Conservation (phyloP, 345 rosid species). For the Gossypioides kirkii region DNA sequence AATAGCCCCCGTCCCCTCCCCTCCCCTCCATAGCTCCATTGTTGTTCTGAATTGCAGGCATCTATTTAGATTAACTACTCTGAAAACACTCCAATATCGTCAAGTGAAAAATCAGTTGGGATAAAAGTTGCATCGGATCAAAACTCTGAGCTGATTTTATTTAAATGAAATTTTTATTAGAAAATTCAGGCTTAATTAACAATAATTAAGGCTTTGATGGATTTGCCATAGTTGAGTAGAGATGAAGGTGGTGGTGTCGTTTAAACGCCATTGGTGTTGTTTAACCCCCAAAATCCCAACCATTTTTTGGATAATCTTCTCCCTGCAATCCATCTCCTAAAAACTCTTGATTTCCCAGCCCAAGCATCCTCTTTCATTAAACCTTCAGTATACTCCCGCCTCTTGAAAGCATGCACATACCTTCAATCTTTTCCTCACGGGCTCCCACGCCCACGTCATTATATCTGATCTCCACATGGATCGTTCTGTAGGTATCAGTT, state of each 20-base stretch:
- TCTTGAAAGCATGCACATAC: conserved; percentile 63
- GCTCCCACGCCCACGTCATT: conserved; percentile 55
- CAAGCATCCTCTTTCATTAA: conserved; percentile 27
- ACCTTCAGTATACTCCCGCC: conserved; percentile 55
- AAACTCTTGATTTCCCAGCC: conserved; percentile 26
- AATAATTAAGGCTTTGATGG: too few relatives aligned
- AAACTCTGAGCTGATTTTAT: too few relatives aligned
- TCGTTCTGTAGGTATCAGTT: conserved; percentile 70
- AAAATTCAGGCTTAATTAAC: too few relatives aligned
- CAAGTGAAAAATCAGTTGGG: too few relatives aligned
- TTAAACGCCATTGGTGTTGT: conserved; percentile 29
- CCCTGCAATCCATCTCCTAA: conserved; percentile 53
- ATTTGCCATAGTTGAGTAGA: too few relatives aligned
- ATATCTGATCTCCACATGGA: conserved; percentile 75
- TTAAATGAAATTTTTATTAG: too few relatives aligned
- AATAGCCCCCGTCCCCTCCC: too few relatives aligned
- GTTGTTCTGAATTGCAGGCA: too few relatives aligned
- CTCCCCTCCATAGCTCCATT: background rate
- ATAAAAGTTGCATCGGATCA: too few relatives aligned
- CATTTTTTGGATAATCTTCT: conserved; percentile 35
- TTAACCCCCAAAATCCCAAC: conserved; percentile 5
- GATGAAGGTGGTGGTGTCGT: too few relatives aligned
- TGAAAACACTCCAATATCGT: too few relatives aligned
- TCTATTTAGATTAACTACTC: too few relatives aligned
- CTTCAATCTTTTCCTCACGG: conserved; percentile 53